Evolutionary conservation across 306 rosid species (phyloP).

Genomic region (Rosa chinensis): DNA sequence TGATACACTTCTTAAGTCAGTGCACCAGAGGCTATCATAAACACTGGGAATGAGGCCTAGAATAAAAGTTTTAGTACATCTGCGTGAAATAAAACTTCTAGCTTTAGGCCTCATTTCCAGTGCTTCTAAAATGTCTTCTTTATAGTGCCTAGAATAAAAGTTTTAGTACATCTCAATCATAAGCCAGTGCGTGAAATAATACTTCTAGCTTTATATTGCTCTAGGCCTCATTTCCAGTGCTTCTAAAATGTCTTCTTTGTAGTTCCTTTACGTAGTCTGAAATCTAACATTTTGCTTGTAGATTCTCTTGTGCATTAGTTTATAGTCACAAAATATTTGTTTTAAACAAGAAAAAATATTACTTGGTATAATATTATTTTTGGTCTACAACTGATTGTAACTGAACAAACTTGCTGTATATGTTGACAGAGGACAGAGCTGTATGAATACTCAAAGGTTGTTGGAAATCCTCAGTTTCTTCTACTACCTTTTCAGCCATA

Average conservation of each 20-base stretch:
- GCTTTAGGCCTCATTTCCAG: background rate
- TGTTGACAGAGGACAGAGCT: constrained; percentile 65
- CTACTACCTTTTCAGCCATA: constrained; percentile 68
- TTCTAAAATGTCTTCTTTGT: background rate
- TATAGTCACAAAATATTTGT: background rate
- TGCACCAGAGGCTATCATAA: background rate
- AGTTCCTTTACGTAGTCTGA: background rate
- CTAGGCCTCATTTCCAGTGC: background rate
- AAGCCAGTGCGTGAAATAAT: background rate
- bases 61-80: background rate
- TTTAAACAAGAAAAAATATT: background rate
- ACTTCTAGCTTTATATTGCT: background rate
- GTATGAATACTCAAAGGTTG: constrained; percentile 63
- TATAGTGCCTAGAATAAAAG: background rate
- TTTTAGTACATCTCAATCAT: background rate
- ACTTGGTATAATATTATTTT: background rate
- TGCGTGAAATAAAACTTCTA: background rate
- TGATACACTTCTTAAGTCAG: background rate
- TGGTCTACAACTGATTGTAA: constrained; percentile 15
- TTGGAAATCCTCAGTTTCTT: constrained; percentile 71
- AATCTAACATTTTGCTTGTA: background rate
- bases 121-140: background rate
- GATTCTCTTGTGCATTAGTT: background rate
- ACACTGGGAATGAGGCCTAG: background rate
- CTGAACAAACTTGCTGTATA: constrained; percentile 21